Conservation (phyloP, 2,329 filamentous ascomycete species). For the Alternaria hordeiaustralica region DNA sequence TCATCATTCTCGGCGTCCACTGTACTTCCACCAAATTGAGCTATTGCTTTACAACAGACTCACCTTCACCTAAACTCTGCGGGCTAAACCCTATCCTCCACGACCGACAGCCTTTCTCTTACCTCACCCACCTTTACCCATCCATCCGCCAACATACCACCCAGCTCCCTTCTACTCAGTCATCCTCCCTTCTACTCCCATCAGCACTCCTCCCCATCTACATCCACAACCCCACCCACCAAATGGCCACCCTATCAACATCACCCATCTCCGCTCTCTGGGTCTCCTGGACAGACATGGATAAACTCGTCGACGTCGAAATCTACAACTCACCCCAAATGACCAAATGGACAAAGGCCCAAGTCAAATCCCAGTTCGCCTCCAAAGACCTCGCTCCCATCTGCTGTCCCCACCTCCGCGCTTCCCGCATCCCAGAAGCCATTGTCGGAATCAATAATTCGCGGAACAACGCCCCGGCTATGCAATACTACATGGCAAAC, state of each 20-base stretch:
- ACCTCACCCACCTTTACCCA: neutral
- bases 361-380: neutral
- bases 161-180: neutral
- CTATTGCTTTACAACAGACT: neutral
- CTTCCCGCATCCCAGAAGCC: neutral
- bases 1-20: neutral
- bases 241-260: neutral
- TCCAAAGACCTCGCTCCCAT: neutral
- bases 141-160: neutral
- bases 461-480: neutral
- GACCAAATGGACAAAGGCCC: neutral
- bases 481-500: neutral
- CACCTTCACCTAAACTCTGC: neutral
- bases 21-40: too few relatives aligned
- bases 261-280: neutral
- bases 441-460: neutral
- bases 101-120: neutral
- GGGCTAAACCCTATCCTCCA: neutral
- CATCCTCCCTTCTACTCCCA: too few relatives aligned
- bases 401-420: constrained; percentile 1
- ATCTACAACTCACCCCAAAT: neutral
- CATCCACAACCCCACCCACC: neutral
- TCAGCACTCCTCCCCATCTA: neutral
- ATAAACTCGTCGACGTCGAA: neutral
- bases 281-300: too few relatives aligned